These are phyloP conservation scores for Mentha longifolia DNA, from an alignment of 257 asterid genomes.

Conservation along the genomic window DNA sequence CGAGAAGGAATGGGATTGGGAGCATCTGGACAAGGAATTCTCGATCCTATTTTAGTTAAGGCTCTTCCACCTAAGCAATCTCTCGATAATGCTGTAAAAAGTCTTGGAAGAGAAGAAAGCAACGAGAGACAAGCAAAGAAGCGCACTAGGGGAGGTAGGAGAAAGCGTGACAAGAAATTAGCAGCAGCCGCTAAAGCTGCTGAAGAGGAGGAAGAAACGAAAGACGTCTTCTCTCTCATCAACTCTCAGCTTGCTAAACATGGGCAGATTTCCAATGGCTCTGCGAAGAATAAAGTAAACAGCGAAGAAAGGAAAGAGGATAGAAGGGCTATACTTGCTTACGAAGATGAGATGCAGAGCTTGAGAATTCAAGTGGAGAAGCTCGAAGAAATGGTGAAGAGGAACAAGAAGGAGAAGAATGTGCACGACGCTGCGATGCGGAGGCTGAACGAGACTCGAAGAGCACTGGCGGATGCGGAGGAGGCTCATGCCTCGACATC, in stretches of 20 bases:
- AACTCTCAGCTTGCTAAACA: conserved; percentile 79
- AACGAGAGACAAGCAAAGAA: conserved; percentile 53
- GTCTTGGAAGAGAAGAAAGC: conserved; percentile 39
- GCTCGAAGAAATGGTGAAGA: conserved; percentile 86
- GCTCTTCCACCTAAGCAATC: conserved; percentile 83
- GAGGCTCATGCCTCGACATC: conserved; percentile 82
- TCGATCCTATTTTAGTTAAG: conserved; percentile 73
- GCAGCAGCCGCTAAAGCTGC: conserved; percentile 78
- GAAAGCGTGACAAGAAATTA: conserved; percentile 78
- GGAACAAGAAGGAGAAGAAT: conserved; percentile 78
- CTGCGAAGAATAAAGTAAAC: conserved; percentile 45
- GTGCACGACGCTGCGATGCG: conserved; percentile 86
- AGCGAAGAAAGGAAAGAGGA: conserved; percentile 64
- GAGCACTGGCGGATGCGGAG: conserved; percentile 79
- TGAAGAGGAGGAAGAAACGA: conserved; percentile 69
- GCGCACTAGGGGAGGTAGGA: conserved; percentile 90
- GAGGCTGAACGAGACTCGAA: conserved; percentile 77
- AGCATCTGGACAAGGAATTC: conserved; percentile 85
- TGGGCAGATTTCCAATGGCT: conserved; percentile 43
- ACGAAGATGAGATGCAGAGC: conserved; percentile 75
- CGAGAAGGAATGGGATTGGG: conserved; percentile 99
- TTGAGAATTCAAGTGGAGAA: conserved; percentile 61
- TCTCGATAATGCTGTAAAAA: conserved; percentile 72
- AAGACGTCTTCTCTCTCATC: conserved; percentile 77
- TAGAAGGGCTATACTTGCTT: conserved; percentile 67